Base-by-base conservation (phyloP, 169 alveolate species). In the Plasmodium sp. region DNA sequence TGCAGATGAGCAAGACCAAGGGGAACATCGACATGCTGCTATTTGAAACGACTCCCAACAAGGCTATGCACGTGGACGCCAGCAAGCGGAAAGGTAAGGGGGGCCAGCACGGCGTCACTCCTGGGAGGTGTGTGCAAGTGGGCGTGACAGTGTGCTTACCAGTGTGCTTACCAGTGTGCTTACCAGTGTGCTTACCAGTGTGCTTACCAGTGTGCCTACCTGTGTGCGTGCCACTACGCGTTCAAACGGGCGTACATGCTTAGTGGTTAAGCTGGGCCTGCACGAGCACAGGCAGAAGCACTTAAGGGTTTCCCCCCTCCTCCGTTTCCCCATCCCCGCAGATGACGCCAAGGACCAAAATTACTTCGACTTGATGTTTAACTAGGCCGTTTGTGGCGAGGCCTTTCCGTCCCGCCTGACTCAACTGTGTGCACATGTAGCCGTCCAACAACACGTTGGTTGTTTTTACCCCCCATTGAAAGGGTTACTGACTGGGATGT, bases 1-100 rank as follows among this genome's bases (percentile, higher is more conserved):
- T 22, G 0, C 41, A 72, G 43, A 22, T 22, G 18, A 33, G 51
- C 31, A 88, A 88, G 73, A 9, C 94, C n/a, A 88, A 88, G 82
- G 39, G 75, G 9, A 88, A 36, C 54, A 88, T 88, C 34, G 94
- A 88, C 36, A 88, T 88, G 94, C 48, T 88, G 14, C 22, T 88
- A 62, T 88, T 88, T 79, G 94, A 88, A 33, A 88, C 84, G 16
- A 81, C 94, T 10, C 88, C 94, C 5, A 56, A 88, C 48, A 88
- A 88, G 51, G 18, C 82, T 31, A 88, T 14, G 80, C 39, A 54
- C 48, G 82, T 39, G 31, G 82, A 88, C 36, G 33, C 2, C 58
- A 27, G 14, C 83, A 33, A 80, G 10, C 62, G 54, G 71, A 88
- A 77, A 73, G 94, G 94, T 88, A 88, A 51, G 62, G 62, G 7